phyloP scores from a whole-genome alignment of 2,329 filamentous ascomycete species.

The Aspergillus amoenus region DNA sequence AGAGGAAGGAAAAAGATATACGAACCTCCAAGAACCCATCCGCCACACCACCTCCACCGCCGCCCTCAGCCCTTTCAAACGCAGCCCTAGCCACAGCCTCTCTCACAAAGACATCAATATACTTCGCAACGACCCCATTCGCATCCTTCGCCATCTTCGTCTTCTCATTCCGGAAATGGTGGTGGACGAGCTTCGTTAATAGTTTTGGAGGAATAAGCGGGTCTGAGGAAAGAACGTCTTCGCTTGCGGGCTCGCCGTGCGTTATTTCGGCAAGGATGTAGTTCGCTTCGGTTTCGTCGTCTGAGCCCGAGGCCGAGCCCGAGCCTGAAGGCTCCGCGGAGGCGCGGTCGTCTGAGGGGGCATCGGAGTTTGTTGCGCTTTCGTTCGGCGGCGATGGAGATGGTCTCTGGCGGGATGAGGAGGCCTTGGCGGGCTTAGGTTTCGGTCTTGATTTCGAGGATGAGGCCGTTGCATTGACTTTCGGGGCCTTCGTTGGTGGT shows the following conservation, averaged over 20 bases:
- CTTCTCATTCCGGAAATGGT: slow-evolving; percentile 70
- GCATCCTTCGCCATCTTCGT: slow-evolving; percentile 76
- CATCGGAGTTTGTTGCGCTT: slow-evolving; percentile 11
- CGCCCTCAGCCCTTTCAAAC: slow-evolving; percentile 60
- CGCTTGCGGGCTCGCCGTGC: slow-evolving; percentile 18
- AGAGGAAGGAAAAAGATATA: background rate
- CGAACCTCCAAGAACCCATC: slow-evolving; percentile 72
- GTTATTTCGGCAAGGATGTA: slow-evolving; percentile 49
- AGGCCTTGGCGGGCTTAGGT: background rate
- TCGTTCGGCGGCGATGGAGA: slow-evolving; percentile 1
- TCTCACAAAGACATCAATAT: slow-evolving; percentile 86
- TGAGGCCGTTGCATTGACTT: slow-evolving; percentile 16
- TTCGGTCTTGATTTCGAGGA: slow-evolving; percentile 14
- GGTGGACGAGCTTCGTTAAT: slow-evolving; percentile 72
- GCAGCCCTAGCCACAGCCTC: slow-evolving; percentile 82
- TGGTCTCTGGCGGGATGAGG: slow-evolving; percentile 14
- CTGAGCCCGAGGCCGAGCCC: slow-evolving; percentile 15
- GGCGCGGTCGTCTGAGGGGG: slow-evolving; percentile 14
- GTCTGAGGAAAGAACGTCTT: slow-evolving; percentile 34
- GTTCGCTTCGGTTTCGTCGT: slow-evolving; percentile 39
- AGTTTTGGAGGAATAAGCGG: slow-evolving; percentile 69
- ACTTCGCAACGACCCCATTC: slow-evolving; percentile 73
- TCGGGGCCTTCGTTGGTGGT: slow-evolving; percentile 12
- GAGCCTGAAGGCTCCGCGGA: background rate
- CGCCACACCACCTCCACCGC: slow-evolving; percentile 34